Percentiles rank a stretch among this genome's conserved stretches.
phyloP scores from a whole-genome alignment of 1,284 basidiomycete genomes.

The Sporisorium reilianum region DNA sequence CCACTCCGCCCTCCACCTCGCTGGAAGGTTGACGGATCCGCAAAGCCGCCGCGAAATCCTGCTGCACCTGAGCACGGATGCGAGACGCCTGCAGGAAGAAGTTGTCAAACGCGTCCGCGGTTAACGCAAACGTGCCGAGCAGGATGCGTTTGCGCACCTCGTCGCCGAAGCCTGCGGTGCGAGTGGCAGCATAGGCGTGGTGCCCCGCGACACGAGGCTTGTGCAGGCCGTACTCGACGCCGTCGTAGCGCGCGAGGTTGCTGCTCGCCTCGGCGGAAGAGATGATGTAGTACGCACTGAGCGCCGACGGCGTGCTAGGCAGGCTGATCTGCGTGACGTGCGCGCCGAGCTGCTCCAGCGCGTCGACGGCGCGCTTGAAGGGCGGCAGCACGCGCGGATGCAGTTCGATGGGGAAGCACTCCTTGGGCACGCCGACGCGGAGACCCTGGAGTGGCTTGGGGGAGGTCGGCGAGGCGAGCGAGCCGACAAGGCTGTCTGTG shows the following conservation, averaged over 20 bases:
- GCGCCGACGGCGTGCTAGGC: constrained; percentile 80
- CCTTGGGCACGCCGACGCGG: constrained; percentile 78
- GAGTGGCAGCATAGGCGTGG: constrained; percentile 60
- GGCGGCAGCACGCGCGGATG: constrained; percentile 73
- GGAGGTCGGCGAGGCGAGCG: not conserved
- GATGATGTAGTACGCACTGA: constrained; percentile 94
- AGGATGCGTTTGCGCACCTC: constrained; percentile 90
- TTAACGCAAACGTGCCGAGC: constrained; percentile 91
- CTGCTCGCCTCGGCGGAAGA: constrained; percentile 94
- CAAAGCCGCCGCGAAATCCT: constrained; percentile 83
- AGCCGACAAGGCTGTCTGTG: constrained; percentile 6
- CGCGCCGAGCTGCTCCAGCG: constrained; percentile 77
- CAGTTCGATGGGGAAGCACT: constrained; percentile 85
- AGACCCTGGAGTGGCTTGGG: constrained; percentile 71
- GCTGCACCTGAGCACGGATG: constrained; percentile 78
- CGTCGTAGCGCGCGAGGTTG: constrained; percentile 91
- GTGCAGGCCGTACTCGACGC: constrained; percentile 75
- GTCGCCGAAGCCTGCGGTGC: constrained; percentile 79
- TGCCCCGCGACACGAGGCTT: constrained; percentile 12
- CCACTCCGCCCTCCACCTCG: not conserved
- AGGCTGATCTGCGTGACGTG: constrained; percentile 80
- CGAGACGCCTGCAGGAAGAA: constrained; percentile 93
- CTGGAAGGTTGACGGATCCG: constrained; percentile 71
- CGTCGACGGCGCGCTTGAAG: constrained; percentile 73
- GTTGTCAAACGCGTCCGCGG: constrained; percentile 93